phyloP scores from a whole-genome alignment of 768 basidiomycete genomes.

The Tulasnella sp. region DNA sequence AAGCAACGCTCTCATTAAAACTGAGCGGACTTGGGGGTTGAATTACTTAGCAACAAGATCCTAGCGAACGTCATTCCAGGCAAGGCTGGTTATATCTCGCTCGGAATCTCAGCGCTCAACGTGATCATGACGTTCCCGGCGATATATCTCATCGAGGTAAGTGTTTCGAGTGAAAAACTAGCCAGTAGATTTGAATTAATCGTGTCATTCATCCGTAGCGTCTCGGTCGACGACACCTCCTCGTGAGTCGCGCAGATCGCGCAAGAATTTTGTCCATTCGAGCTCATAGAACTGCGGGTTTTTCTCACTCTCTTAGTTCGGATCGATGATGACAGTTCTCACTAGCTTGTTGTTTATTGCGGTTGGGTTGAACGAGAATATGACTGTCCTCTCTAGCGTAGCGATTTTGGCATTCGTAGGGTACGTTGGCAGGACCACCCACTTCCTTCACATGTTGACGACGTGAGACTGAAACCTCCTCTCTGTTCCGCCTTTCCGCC shows the following conservation, averaged over 20 bases:
- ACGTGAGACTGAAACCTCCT: neutral
- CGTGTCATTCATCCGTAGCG: neutral
- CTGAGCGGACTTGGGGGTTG: neutral
- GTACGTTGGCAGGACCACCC: too few species aligned
- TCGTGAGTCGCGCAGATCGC: constrained; percentile 22
- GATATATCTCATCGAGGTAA: constrained; percentile 30
- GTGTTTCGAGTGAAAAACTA: constrained; percentile 1
- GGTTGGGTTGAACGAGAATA: constrained; percentile 12
- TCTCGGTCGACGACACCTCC: constrained; percentile 22
- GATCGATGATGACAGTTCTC: neutral
- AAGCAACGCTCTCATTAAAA: neutral
- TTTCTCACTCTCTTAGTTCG: constrained; percentile 17
- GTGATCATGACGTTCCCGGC: constrained; percentile 32
- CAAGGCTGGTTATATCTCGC: constrained; percentile 16
- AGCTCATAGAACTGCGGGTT: neutral
- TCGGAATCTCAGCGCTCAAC: constrained; percentile 25
- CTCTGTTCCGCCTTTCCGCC: neutral
- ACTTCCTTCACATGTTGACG: too few species aligned
- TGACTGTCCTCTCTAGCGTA: constrained; percentile 12
- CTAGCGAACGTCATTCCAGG: constrained; percentile 13
- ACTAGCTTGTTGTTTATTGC: constrained; percentile 20
- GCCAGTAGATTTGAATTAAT: neutral
- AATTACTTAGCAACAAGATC: constrained; percentile 15
- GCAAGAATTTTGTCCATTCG: constrained; percentile 21
- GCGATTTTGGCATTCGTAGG: constrained; percentile 12